Conservation (phyloP, 352 stramenopile species). For the Phytophthora brassicae region DNA sequence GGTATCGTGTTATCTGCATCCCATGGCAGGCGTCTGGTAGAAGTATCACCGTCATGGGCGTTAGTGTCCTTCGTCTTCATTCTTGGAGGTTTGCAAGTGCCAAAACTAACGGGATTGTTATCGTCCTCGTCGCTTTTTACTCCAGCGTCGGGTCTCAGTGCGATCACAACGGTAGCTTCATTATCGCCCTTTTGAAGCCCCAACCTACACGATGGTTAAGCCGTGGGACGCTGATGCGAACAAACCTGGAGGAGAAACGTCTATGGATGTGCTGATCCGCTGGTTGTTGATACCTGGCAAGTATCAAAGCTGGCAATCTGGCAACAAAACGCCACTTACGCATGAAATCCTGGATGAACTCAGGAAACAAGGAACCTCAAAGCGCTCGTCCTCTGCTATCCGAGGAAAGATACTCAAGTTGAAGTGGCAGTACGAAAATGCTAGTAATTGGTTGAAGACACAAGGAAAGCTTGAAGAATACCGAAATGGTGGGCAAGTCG, state of each 20-base stretch:
- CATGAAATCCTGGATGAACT: slow-evolving; percentile 8
- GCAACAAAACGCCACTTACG: neutral
- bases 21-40: slow-evolving; percentile 6
- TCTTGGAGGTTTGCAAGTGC: neutral
- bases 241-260: slow-evolving; percentile 7
- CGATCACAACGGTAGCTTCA: neutral
- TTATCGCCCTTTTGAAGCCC: neutral
- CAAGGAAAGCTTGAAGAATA: neutral
- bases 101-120: neutral
- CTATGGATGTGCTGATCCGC: slow-evolving; percentile 9
- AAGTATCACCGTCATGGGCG: neutral
- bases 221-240: slow-evolving; percentile 10
- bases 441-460: slow-evolving; percentile 1
- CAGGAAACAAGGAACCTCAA: neutral
- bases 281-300: slow-evolving; percentile 16
- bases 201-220: neutral
- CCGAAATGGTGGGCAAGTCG: neutral
- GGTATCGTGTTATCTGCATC: slow-evolving; percentile 15
- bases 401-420: slow-evolving; percentile 1
- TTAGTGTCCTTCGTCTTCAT: neutral
- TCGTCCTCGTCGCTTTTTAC: slow-evolving; percentile 7
- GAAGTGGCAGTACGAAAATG: slow-evolving; percentile 4
- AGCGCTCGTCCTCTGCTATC: neutral
- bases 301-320: slow-evolving; percentile 7
- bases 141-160: slow-evolving; percentile 13